Percentiles rank a stretch among this genome's conserved stretches.
Conservation (phyloP, 345 rosid genomes). For the Lepidium sativum region DNA sequence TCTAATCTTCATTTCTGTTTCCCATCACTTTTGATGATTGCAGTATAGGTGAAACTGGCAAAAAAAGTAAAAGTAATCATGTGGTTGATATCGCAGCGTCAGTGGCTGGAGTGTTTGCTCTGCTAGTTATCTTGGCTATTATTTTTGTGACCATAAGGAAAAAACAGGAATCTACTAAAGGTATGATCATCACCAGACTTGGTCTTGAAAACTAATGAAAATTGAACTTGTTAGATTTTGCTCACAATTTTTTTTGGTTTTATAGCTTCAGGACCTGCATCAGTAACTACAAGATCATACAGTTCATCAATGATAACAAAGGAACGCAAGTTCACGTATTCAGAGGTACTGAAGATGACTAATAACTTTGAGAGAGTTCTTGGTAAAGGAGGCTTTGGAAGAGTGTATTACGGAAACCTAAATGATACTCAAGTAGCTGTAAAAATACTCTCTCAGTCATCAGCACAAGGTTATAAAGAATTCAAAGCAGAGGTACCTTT, state of each 20-base stretch:
- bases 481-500: too few species aligned
- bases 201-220: too few species aligned
- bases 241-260: not conserved
- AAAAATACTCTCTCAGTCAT: too few species aligned
- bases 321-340: constrained; percentile 6
- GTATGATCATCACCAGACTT: too few species aligned
- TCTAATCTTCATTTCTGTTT: not conserved
- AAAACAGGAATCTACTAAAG: too few species aligned
- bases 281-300: not conserved
- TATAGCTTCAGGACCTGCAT: not conserved
- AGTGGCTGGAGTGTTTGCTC: not conserved
- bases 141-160: not conserved
- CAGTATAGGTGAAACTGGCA: not conserved
- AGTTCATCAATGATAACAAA: constrained; percentile 12
- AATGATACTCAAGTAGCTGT: not conserved
- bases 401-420: constrained; percentile 21
- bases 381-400: constrained; percentile 30
- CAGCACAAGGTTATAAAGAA: too few species aligned
- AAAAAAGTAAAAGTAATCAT: not conserved
- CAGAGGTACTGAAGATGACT: constrained; percentile 20
- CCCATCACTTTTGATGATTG: not conserved
- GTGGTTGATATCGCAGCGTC: constrained; percentile 1
- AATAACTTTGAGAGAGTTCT: constrained; percentile 21
- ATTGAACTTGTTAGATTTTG: too few species aligned
- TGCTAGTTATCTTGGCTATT: constrained; percentile 12